Evolutionary conservation across 257 asterid species (phyloP), one percentile per base, ranked within the genome.

Genomic region (Mentha longifolia): DNA sequence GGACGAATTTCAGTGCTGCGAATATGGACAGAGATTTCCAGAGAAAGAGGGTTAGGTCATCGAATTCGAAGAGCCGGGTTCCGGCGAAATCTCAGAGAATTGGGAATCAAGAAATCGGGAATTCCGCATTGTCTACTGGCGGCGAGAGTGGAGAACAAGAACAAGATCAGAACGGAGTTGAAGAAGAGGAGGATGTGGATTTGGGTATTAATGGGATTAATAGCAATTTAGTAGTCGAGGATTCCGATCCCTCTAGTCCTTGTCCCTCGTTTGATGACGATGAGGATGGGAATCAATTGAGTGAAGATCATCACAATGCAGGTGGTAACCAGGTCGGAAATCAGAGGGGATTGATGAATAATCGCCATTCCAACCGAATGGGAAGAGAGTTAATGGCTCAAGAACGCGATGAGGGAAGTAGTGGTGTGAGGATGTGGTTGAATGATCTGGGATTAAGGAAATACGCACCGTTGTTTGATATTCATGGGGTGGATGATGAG

Each of bases 401-500:
- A 14, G 60, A 59, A 55, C 73, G 45, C 3, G 79, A 68, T n/a
- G 25, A 20, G 8, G 60, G 62, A 11, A 50, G 15, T 35, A 12
- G 55, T 62, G 79, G 85, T 3, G 92, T 91, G 59, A 72, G 45
- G 47, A 72, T 28, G 62, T 92, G 96, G 95, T 54, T 92, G 72
- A 72, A 73, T 57, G 69, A 70, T 74, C 45, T 85, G 76, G 93
- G 95, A 20, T 79, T 83, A 49, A 73, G 69, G 5, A 83, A 78
- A 69, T 92, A 86, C 41, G 80, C 71, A 0, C n/a, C 76, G 9
- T 2, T 83, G 60, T 92, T 92, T 57, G 85, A 89, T 59, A 70
- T 86, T 42, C 93, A 92, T 70, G 95, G 87, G 59, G 97, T 92
- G 66, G 95, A 89, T 42, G 77, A 85, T 6, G 84, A 86, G 47